phyloP scores from a whole-genome alignment of 106 monocot genomes.

The Dactylorhiza incarnata region DNA sequence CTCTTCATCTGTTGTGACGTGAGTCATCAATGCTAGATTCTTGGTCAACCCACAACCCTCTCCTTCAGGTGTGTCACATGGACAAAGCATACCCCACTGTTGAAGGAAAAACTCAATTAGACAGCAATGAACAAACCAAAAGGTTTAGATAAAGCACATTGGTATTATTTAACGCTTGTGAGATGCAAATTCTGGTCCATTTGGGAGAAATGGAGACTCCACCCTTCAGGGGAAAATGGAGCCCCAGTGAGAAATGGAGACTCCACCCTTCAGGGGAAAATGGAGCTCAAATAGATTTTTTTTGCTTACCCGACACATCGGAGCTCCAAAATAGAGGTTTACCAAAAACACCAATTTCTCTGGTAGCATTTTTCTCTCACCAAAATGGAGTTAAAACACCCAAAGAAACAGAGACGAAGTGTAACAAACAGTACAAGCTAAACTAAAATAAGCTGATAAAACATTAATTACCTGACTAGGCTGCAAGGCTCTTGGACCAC shows the following conservation, averaged over 20 bases:
- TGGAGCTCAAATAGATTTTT: too few species aligned
- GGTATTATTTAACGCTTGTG: neutral
- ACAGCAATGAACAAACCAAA: neutral
- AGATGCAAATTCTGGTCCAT: too few species aligned
- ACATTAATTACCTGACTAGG: conserved; percentile 69
- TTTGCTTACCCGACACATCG: too few species aligned
- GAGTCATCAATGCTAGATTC: conserved; percentile 94
- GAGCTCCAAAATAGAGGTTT: too few species aligned
- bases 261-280: too few species aligned
- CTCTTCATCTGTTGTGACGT: conserved; percentile 96
- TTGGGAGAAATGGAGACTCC: too few species aligned
- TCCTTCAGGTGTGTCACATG: conserved; percentile 99
- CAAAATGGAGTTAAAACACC: too few species aligned
- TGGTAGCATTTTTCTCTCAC: too few species aligned
- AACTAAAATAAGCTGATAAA: neutral
- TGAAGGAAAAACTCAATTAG: conserved; percentile 10
- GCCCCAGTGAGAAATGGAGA: too few species aligned
- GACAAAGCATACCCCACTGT: conserved; percentile 99
- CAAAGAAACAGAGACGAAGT: neutral
- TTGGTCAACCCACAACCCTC: conserved; percentile 98
- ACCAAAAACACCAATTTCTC: too few species aligned
- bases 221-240: too few species aligned
- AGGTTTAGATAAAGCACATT: neutral
- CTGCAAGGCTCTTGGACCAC: conserved; percentile 96
- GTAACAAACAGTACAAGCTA: conserved; percentile 3